A percentile compares a stretch with the other conserved stretches of the same genome.
phyloP scores from a whole-genome alignment of 192 early-diverging fungal species.

The Gonapodya prolifera region DNA sequence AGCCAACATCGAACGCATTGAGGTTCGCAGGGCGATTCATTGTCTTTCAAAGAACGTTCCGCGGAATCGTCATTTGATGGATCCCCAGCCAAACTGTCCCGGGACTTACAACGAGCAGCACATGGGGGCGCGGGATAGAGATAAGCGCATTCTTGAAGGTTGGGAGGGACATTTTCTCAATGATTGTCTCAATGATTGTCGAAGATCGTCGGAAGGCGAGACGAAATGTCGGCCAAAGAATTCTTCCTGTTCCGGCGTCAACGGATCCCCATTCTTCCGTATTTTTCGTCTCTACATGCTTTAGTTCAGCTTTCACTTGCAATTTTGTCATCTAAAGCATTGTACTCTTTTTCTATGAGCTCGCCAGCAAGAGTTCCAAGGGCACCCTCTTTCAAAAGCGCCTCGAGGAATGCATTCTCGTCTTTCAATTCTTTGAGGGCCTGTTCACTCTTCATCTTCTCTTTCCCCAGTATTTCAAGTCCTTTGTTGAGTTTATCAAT shows the following conservation, averaged over 20 bases:
- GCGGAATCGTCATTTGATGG: background rate
- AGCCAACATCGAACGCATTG: background rate
- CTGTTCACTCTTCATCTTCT: background rate
- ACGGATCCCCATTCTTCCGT: background rate
- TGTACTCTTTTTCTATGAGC: background rate
- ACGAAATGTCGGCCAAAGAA: too few relatives aligned
- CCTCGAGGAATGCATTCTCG: background rate
- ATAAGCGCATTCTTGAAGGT: background rate
- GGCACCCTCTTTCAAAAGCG: background rate
- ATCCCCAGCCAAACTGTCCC: too few relatives aligned
- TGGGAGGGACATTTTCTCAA: background rate
- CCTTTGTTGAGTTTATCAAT: background rate
- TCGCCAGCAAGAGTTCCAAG: background rate
- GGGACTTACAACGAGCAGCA: background rate
- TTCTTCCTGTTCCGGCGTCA: too few relatives aligned
- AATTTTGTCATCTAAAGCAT: background rate
- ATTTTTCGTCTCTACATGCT: too few relatives aligned
- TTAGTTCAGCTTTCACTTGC: background rate
- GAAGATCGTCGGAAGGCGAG: too few relatives aligned
- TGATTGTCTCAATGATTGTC: too few relatives aligned
- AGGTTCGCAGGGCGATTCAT: slow-evolving; percentile 5
- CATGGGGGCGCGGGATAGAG: background rate
- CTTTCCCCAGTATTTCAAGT: background rate
- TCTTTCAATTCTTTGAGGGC: background rate
- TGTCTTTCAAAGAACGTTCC: background rate